Percentiles rank a stretch among this genome's conserved stretches.
Conservation (phyloP, 2,329 filamentous ascomycete species). For the Pezicula neosporulosa region DNA sequence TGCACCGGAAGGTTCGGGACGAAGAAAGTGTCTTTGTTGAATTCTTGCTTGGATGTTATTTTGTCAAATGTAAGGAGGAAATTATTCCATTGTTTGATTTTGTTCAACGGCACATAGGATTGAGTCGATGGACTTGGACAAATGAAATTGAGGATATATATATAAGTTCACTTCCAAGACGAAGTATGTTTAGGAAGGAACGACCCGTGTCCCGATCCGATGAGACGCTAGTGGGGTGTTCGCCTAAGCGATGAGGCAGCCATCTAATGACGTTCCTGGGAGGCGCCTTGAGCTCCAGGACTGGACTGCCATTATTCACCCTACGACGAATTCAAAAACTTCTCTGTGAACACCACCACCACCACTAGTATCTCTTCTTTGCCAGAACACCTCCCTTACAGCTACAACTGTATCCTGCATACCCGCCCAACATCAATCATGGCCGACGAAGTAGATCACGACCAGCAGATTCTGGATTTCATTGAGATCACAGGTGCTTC, state of each 20-base stretch:
- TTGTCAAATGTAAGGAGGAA: too few relatives aligned
- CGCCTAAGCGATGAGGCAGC: not conserved
- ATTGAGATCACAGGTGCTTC: constrained; percentile 50
- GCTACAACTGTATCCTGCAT: not conserved
- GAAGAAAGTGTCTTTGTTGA: not conserved
- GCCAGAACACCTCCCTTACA: not conserved
- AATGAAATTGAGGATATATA: too few relatives aligned
- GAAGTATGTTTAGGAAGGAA: too few relatives aligned
- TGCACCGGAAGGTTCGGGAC: not conserved
- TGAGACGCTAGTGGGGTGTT: not conserved
- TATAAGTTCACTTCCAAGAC: too few relatives aligned
- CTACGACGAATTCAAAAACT: too few relatives aligned
- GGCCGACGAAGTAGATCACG: constrained; percentile 34
- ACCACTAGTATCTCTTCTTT: too few relatives aligned
- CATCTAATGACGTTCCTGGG: not conserved
- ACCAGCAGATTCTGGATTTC: constrained; percentile 48
- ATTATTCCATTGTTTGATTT: too few relatives aligned
- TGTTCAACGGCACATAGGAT: too few relatives aligned
- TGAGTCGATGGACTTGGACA: too few relatives aligned
- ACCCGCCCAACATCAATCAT: constrained; percentile 13
- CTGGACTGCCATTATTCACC: not conserved
- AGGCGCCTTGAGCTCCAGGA: not conserved
- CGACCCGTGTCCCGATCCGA: too few relatives aligned
- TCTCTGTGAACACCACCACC: too few relatives aligned
- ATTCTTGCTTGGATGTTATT: too few relatives aligned